Percentiles rank a stretch among this genome's conserved stretches.
These are phyloP conservation scores for Naganishia sp. DNA, from an alignment of 1,284 basidiomycete genomes.

Conservation along the genomic window DNA sequence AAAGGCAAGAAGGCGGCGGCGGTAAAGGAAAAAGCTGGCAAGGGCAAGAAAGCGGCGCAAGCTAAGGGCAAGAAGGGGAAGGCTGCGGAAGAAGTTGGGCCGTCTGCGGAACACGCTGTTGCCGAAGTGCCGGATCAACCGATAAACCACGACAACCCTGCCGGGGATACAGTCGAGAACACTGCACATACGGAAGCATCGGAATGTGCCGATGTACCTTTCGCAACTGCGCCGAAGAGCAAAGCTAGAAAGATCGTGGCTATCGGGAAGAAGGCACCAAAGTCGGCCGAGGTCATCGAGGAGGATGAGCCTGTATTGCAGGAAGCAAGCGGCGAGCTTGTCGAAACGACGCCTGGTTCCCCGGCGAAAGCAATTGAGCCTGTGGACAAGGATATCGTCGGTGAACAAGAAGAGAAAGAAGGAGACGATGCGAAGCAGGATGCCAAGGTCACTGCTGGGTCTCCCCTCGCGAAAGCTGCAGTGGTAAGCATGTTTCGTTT, in stretches of 20 bases:
- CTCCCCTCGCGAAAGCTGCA: not conserved
- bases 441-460: not conserved
- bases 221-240: not conserved
- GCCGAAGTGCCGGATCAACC: not conserved
- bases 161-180: not conserved
- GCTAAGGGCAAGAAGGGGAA: slow-evolving; percentile 24
- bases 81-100: not conserved
- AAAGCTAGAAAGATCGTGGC: not conserved
- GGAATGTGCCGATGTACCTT: not conserved
- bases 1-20: slow-evolving; percentile 29
- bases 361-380: not conserved
- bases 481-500: not conserved
- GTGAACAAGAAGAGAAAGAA: not conserved
- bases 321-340: not conserved
- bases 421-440: slow-evolving; percentile 3
- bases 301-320: not conserved
- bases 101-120: not conserved
- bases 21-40: slow-evolving; percentile 19
- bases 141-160: not conserved
- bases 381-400: not conserved
- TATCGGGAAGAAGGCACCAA: not conserved
- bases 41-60: slow-evolving; percentile 13
- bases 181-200: not conserved
- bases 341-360: not conserved
- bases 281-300: slow-evolving; percentile 8